Evolutionary conservation across 306 rosid species (phyloP).

Genomic region (Albizia julibrissin): DNA sequence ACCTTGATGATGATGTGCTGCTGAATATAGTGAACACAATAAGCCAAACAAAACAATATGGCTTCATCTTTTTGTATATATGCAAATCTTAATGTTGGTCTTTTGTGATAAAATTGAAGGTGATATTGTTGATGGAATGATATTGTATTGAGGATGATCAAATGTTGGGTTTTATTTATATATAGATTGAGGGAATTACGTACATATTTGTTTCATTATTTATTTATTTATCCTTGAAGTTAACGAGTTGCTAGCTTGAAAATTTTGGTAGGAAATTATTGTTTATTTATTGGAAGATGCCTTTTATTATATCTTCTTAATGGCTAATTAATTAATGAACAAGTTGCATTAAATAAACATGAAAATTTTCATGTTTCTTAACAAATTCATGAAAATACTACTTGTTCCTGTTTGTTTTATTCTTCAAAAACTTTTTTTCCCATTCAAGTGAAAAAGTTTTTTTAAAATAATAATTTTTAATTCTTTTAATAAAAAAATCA

Average conservation of each 20-base stretch:
- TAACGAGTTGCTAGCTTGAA: not conserved
- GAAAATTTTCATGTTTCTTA: not conserved
- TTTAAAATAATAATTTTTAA: too few species aligned
- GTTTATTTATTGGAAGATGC: not conserved
- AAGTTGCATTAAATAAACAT: not conserved
- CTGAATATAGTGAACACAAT: not conserved
- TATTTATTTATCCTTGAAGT: not conserved
- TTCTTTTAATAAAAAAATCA: not conserved
- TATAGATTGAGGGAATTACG: not conserved
- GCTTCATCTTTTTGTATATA: conserved; percentile 20
- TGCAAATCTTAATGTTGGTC: not conserved
- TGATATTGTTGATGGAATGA: not conserved
- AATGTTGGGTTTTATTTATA: not conserved
- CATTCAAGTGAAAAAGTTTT: not conserved
- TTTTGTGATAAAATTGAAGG: not conserved
- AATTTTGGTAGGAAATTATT: not conserved
- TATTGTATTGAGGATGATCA: not conserved
- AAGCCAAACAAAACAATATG: not conserved
- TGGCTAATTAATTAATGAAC: not conserved
- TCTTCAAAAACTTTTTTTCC: too few species aligned
- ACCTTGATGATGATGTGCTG: conserved; percentile 21
- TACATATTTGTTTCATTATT: too few species aligned
- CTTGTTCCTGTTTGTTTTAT: not conserved
- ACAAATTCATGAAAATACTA: not conserved
- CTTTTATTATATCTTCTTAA: not conserved